These are phyloP conservation scores for Lactarius tabidus DNA, from an alignment of 768 basidiomycete genomes.

Conservation along the genomic window DNA sequence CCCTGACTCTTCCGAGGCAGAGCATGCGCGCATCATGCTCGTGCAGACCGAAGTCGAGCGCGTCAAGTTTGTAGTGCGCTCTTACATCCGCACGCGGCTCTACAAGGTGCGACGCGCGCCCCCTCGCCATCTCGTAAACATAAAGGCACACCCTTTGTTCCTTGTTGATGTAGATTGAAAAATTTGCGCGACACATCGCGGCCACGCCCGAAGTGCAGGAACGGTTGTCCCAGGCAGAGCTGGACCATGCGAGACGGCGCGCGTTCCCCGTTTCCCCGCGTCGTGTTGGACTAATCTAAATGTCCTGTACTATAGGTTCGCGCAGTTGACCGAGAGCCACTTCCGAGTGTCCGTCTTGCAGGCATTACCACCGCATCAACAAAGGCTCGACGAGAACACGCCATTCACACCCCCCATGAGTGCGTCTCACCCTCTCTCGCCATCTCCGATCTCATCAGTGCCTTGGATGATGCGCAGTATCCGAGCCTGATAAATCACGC, in stretches of 20 bases:
- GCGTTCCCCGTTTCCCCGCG: slow-evolving; percentile 19
- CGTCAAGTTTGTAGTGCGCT: slow-evolving; percentile 87
- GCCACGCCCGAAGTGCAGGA: slow-evolving; percentile 66
- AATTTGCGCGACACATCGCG: slow-evolving; percentile 76
- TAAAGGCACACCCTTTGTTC: background rate
- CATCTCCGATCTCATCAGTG: slow-evolving; percentile 11
- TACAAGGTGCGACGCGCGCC: slow-evolving; percentile 60
- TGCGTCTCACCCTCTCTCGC: slow-evolving; percentile 34
- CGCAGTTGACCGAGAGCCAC: slow-evolving; percentile 71
- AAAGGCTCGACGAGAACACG: slow-evolving; percentile 69
- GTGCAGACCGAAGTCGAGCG: slow-evolving; percentile 94
- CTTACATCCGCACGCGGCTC: slow-evolving; percentile 81
- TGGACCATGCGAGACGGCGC: slow-evolving; percentile 73
- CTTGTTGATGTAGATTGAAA: slow-evolving; percentile 79
- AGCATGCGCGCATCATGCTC: slow-evolving; percentile 89
- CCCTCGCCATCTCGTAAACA: background rate
- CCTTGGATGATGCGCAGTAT: slow-evolving; percentile 44
- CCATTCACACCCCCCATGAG: slow-evolving; percentile 74
- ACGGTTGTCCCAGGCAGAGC: slow-evolving; percentile 78
- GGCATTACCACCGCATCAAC: slow-evolving; percentile 71
- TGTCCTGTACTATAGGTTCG: slow-evolving; percentile 55
- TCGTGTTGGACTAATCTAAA: background rate
- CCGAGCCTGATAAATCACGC: slow-evolving; percentile 66
- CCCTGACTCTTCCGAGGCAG: slow-evolving; percentile 83
- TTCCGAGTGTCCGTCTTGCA: slow-evolving; percentile 78